Evolutionary conservation across 192 early-diverging fungal species (phyloP).

Genomic region (Coemansia sp.): DNA sequence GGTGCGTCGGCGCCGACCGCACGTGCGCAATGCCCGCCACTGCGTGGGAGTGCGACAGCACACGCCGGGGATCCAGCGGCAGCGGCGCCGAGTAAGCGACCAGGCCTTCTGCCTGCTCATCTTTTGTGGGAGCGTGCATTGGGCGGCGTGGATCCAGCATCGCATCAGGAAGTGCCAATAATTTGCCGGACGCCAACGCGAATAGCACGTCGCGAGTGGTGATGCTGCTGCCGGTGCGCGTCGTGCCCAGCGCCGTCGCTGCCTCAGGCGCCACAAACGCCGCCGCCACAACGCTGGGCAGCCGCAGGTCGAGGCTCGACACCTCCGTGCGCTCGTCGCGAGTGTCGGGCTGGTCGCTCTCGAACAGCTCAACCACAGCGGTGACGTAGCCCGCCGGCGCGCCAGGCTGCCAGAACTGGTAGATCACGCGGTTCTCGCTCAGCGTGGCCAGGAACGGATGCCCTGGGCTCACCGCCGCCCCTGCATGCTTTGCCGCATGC

Average conservation of each 20-base stretch:
- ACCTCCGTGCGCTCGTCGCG: conserved; percentile 70
- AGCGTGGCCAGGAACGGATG: conserved; percentile 69
- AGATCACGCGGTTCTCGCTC: conserved; percentile 86
- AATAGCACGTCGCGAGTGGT: conserved; percentile 81
- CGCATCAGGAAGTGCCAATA: conserved; percentile 52
- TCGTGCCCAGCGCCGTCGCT: conserved; percentile 78
- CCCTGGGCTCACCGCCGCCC: conserved; percentile 39
- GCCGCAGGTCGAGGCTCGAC: conserved; percentile 68
- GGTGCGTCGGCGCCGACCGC: conserved; percentile 67
- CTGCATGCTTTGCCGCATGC: conserved; percentile 65
- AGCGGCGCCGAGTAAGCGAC: conserved; percentile 72
- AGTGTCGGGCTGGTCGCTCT: conserved; percentile 69
- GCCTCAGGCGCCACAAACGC: conserved; percentile 75
- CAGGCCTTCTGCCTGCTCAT: conserved; percentile 88
- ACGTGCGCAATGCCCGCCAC: conserved; percentile 71
- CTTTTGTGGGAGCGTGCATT: conserved; percentile 58
- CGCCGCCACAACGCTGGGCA: conserved; percentile 71
- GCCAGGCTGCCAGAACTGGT: conserved; percentile 86
- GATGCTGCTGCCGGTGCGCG: conserved; percentile 81
- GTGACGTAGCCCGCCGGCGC: conserved; percentile 65
- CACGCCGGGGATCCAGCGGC: conserved; percentile 70
- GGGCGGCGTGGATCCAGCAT: conserved; percentile 87
- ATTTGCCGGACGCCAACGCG: conserved; percentile 44
- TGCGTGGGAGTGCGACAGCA: conserved; percentile 69
- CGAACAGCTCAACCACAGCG: conserved; percentile 85